Evolutionary conservation across 202 grass and related monocot genomes (phyloP), one percentile per base, ranked within the genome.

Genomic region (Setaria italica): DNA sequence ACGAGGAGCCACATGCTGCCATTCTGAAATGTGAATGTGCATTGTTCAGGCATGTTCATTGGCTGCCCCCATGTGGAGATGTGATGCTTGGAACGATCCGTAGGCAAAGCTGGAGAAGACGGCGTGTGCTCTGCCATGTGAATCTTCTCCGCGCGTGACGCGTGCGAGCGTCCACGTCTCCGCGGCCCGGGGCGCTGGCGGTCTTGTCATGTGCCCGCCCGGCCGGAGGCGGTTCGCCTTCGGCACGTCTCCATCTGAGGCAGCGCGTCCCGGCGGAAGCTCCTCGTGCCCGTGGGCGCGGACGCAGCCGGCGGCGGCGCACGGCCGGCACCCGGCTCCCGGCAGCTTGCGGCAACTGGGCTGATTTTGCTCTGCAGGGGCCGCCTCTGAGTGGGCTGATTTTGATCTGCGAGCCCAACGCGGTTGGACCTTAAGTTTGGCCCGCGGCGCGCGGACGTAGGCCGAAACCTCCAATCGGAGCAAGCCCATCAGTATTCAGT

Each of bases 1-100:
- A 84, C 19, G 66, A 71, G 62, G 74, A 68, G 83, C 78, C 64
- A 76, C 70, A 89, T 68, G 70, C 78, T 77, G 88, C 70, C 78
- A 39, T 56, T 81, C 34, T 82, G 79, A 77, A 87, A 51, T 50
- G 14, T 87, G 77, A 85, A 82, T 70, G 88, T 76, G 60, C 19
- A 64, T 34, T 59, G 25, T 65, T 7, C 21, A 37, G 54, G 51
- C 16, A 14, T 62, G 48, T 60, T 80, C 60, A 12, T 69, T 76
- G 21, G 35, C 34, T 19, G 16, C 15, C 10, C 60, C 45, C 46
- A 39, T 67, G 62, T 80, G 62, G 21, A 3, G 47, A 1, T 47
- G 41, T 10, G 45, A 5, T 60, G 56, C 11, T 29, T 19, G 30
- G 29, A 41, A 48, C 50, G 57, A 78, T 34, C 42, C 35, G 8